Evolutionary conservation across 2,329 filamentous ascomycete species (phyloP).

Genomic region (Scedosporium apiospermum): DNA sequence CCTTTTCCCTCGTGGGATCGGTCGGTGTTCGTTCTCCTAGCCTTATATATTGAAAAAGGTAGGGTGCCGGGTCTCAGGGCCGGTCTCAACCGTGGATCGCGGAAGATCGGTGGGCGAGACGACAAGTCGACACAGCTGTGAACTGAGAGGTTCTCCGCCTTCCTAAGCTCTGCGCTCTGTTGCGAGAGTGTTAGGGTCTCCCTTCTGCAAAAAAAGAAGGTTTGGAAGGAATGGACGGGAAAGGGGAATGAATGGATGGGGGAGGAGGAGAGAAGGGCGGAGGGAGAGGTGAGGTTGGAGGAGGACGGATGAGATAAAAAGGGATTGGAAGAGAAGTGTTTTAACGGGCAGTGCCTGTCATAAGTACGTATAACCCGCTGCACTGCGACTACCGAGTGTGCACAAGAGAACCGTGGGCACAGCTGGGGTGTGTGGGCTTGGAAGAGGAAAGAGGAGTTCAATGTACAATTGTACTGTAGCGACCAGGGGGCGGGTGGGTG

Average conservation of each 20-base stretch:
- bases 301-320: constrained; percentile 43
- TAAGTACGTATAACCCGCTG: constrained; percentile 1
- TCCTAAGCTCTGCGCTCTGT: constrained; percentile 14
- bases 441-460: not conserved
- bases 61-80: constrained; percentile 6
- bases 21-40: constrained; percentile 2
- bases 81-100: constrained; percentile 5
- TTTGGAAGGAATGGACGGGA: constrained; percentile 39
- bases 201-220: constrained; percentile 24
- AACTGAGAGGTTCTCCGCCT: constrained; percentile 11
- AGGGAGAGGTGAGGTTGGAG: constrained; percentile 39
- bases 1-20: not conserved
- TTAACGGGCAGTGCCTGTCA: constrained; percentile 26
- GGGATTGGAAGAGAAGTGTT: constrained; percentile 45
- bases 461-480: not conserved
- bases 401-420: constrained; percentile 3
- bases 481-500: not conserved
- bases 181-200: constrained; percentile 11
- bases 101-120: constrained; percentile 5
- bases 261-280: constrained; percentile 24
- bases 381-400: not conserved
- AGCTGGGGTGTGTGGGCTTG: constrained; percentile 1
- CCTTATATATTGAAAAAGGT: constrained; percentile 5
- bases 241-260: constrained; percentile 46
- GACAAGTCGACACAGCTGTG: constrained; percentile 8